Conservation (phyloP, 805 yeast species). For the Alloascoidea hylecoeti region DNA sequence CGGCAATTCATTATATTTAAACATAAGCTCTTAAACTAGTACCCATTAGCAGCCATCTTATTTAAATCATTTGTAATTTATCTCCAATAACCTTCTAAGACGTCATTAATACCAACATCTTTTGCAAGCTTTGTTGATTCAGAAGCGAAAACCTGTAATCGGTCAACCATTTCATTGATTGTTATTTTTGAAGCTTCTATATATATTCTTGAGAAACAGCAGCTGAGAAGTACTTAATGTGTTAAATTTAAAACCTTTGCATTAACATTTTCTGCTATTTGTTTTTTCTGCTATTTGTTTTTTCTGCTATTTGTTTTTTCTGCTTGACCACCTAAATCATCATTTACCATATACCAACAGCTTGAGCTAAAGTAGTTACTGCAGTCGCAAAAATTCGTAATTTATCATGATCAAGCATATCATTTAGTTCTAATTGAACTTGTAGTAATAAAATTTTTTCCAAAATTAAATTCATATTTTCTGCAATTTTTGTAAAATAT, state of each 20-base stretch:
- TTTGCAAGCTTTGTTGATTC: constrained; percentile 86
- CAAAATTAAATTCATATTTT: too few species aligned
- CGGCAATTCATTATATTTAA: too few species aligned
- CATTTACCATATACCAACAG: constrained; percentile 82
- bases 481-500: too few species aligned
- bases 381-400: constrained; percentile 71
- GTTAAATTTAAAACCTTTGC: constrained; percentile 82
- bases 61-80: constrained; percentile 85
- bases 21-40: too few species aligned
- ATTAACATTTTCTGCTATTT: constrained; percentile 67
- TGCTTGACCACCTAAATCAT: constrained; percentile 83
- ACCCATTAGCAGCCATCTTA: constrained; percentile 86
- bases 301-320: constrained; percentile 59
- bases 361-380: constrained; percentile 74
- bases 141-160: constrained; percentile 73
- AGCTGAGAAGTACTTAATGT: constrained; percentile 81
- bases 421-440: too few species aligned
- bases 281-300: constrained; percentile 84
- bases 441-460: too few species aligned
- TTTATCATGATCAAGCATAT: too few species aligned
- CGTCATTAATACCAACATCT: constrained; percentile 91
- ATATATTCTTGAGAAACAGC: constrained; percentile 85
- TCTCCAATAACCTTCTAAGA: constrained; percentile 86
- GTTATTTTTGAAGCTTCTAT: constrained; percentile 75
- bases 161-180: constrained; percentile 87